Percentiles rank a stretch among this genome's conserved stretches.
phyloP scores from a whole-genome alignment of 2,329 filamentous ascomycete genomes.

The Xenosphaeropsis pyriputrescens region DNA sequence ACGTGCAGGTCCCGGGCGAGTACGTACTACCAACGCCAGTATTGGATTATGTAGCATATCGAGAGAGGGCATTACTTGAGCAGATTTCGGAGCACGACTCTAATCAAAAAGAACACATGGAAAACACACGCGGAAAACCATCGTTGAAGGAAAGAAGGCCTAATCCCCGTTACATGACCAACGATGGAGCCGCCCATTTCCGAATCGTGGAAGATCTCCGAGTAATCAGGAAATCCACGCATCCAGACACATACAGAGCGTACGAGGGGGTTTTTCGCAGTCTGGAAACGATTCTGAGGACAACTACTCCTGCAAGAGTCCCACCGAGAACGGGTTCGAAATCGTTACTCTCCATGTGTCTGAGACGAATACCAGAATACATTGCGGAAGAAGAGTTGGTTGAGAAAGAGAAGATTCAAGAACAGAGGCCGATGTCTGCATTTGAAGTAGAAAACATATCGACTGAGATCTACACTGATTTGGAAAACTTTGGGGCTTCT shows the following conservation, averaged over 20 bases:
- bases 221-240: constrained; percentile 17
- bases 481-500: constrained; percentile 27
- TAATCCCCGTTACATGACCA: constrained; percentile 2
- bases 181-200: constrained; percentile 5
- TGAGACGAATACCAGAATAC: constrained; percentile 31
- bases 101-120: neutral
- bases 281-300: constrained; percentile 27
- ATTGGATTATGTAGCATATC: constrained; percentile 12
- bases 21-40: constrained; percentile 17
- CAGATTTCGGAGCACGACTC: too few relatives aligned
- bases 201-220: constrained; percentile 17
- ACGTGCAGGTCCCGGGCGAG: constrained; percentile 13
- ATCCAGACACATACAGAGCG: constrained; percentile 19
- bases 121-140: neutral
- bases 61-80: neutral
- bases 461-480: constrained; percentile 29
- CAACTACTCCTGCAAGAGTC: constrained; percentile 17
- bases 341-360: constrained; percentile 32
- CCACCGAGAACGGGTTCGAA: constrained; percentile 15
- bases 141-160: constrained; percentile 1
- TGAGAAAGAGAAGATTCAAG: constrained; percentile 5
- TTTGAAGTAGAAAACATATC: constrained; percentile 21
- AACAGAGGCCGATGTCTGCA: constrained; percentile 8
- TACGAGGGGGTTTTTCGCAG: constrained; percentile 29
- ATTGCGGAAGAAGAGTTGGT: constrained; percentile 30